Evolutionary conservation across 2,329 filamentous ascomycete genomes (phyloP), one percentile per base, ranked within the genome.

Genomic region (Delphinella strobiligena): DNA sequence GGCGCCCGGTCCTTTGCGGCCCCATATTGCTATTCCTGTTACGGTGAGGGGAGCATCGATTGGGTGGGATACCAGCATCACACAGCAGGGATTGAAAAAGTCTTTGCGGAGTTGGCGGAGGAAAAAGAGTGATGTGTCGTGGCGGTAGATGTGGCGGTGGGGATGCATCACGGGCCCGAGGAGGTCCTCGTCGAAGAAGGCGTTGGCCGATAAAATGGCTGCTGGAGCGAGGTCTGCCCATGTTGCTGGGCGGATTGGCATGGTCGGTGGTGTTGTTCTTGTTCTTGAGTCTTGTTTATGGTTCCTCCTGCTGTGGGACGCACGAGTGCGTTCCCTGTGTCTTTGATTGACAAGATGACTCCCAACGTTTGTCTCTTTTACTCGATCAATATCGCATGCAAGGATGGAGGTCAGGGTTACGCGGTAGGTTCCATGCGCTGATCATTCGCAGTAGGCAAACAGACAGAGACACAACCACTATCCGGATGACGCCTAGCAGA

Each of bases 11-110:
- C 47, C 43, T 37, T 47, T 48, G 29, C 53, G 45, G 4, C 31
- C 36, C 51, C 52, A 55, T 19, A 49, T 46, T 4, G 48, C 52
- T 11, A 54, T 31, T 17, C 53, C 53, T 4, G 52, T 53, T 19
- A 54, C 37, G 22, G 19, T 27, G 12, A 10, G 5, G 4, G 11
- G 36, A 10, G 22, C 7, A 11, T 19, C 17, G 17, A 32, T 4
- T 5, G 29, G 22, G 16, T 43, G 33, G 4, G 41, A 43, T 9
- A 43, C 18, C n/a, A 43, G 17, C 12, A 43, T 19, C n/a, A 5
- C 19, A 4, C 16, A 34, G 32, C 19, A 31, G 4, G 31, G 36
- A 16, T 38, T 31, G 33, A 43, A 43, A 12, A 19, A 43, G 15
- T 39, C 37, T n/a, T 7, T 30, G 5, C 52, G 50, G 2, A 53